These are phyloP conservation scores for Ophiostoma tasmaniense DNA, from an alignment of 2,329 filamentous ascomycete species.

Conservation along the genomic window DNA sequence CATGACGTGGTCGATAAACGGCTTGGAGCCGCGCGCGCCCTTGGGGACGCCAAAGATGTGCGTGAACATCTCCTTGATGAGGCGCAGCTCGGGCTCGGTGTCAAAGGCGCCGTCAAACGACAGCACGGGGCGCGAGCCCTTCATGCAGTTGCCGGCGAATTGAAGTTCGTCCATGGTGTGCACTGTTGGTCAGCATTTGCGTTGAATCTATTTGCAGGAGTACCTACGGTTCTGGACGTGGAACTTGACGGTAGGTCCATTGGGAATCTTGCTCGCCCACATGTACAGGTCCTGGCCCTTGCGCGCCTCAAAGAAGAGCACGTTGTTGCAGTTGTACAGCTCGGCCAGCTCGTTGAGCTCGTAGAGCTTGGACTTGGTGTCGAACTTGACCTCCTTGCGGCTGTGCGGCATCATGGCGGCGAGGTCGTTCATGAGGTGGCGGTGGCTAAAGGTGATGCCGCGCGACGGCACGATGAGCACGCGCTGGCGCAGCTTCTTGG, in stretches of 20 bases:
- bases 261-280: slow-evolving; percentile 87
- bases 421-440: slow-evolving; percentile 86
- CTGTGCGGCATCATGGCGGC: slow-evolving; percentile 82
- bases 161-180: slow-evolving; percentile 96
- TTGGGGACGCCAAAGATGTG: slow-evolving; percentile 91
- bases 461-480: slow-evolving; percentile 86
- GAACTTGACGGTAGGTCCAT: slow-evolving; percentile 54
- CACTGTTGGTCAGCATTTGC: slow-evolving; percentile 37
- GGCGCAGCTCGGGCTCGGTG: slow-evolving; percentile 64
- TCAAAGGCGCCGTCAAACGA: slow-evolving; percentile 89
- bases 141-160: slow-evolving; percentile 93
- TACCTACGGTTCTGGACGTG: slow-evolving; percentile 66
- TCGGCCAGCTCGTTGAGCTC: slow-evolving; percentile 67
- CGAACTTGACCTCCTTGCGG: slow-evolving; percentile 91
- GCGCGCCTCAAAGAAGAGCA: slow-evolving; percentile 88
- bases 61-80: slow-evolving; percentile 83
- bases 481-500: slow-evolving; percentile 58
- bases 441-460: slow-evolving; percentile 89
- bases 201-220: too few relatives aligned
- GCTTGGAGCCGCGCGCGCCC: slow-evolving; percentile 80
- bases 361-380: slow-evolving; percentile 84
- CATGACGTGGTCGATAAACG: slow-evolving; percentile 93
- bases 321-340: slow-evolving; percentile 80
- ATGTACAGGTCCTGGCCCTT: slow-evolving; percentile 93
- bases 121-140: slow-evolving; percentile 82